These are phyloP conservation scores for Populus ilicifolia DNA, from an alignment of 345 rosid genomes.

Conservation along the genomic window DNA sequence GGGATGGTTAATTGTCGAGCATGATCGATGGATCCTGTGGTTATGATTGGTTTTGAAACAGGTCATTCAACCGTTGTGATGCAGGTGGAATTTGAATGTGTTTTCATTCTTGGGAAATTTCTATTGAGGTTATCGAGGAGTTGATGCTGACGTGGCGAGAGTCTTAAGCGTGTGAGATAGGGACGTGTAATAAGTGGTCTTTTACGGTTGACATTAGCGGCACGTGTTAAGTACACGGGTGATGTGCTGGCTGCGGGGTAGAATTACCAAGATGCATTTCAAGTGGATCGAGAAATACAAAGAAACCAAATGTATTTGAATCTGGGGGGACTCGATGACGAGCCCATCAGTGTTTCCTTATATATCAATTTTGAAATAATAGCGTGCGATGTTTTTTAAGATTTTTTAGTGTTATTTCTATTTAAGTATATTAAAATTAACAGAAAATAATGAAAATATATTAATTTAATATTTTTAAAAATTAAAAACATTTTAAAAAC, in stretches of 20 bases:
- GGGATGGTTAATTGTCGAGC: conserved; percentile 18
- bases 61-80: conserved; percentile 50
- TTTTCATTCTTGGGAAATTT: not conserved
- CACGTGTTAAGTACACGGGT: not conserved
- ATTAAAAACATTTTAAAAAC: no score
- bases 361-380: no score
- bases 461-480: no score
- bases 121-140: conserved; percentile 6
- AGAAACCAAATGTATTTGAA: not conserved
- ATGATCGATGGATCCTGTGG: conserved; percentile 37
- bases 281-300: not conserved
- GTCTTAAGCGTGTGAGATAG: conserved; percentile 27
- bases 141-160: conserved; percentile 23
- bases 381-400: no score
- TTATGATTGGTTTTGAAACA: conserved; percentile 9
- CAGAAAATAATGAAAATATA: no score
- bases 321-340: no score
- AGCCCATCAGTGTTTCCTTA: no score
- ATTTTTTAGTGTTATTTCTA: no score
- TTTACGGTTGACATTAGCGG: not conserved
- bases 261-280: not conserved
- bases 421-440: no score
- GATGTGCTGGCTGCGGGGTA: not conserved
- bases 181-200: not conserved
- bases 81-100: conserved; percentile 33